phyloP scores from a whole-genome alignment of 352 stramenopile genomes.

The Globisporangium heterothallicum region DNA sequence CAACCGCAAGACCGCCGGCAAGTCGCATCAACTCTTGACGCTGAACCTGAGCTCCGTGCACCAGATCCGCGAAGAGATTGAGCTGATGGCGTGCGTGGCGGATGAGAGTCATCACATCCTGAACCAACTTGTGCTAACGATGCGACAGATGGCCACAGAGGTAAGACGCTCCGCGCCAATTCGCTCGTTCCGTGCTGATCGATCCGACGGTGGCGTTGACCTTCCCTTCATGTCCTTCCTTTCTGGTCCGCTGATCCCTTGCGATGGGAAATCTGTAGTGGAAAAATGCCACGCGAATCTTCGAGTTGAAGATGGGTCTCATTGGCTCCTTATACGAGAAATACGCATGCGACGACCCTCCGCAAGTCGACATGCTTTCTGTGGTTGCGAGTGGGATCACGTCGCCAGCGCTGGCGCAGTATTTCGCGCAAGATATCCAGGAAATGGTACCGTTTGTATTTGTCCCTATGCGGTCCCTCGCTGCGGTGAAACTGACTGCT shows the following conservation, averaged over 20 bases:
- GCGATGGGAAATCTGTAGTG: too few species aligned
- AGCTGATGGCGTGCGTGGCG: constrained; percentile 22
- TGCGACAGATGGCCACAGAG: constrained; percentile 42
- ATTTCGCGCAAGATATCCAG: constrained; percentile 80
- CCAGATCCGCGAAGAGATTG: constrained; percentile 24
- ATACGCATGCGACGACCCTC: constrained; percentile 53
- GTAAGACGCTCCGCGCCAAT: too few species aligned
- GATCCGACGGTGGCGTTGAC: too few species aligned
- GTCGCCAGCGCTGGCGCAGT: constrained; percentile 59
- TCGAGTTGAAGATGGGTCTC: constrained; percentile 74
- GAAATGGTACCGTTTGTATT: constrained; percentile 77
- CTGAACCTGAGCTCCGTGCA: constrained; percentile 30
- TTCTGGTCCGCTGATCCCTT: too few species aligned
- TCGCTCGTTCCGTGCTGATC: too few species aligned
- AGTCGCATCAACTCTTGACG: constrained; percentile 29
- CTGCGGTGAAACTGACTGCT: background rate
- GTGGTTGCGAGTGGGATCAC: constrained; percentile 51
- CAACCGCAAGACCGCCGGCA: background rate
- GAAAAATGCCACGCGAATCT: constrained; percentile 73
- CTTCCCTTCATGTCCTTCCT: too few species aligned
- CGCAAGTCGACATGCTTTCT: constrained; percentile 73
- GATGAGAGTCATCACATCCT: constrained; percentile 23
- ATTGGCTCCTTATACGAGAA: constrained; percentile 76
- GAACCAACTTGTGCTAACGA: constrained; percentile 20
- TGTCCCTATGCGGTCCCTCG: too few species aligned